Evolutionary conservation across 73 alveolate genomes (phyloP).

Genomic region (Paramecium tetraurelia): DNA sequence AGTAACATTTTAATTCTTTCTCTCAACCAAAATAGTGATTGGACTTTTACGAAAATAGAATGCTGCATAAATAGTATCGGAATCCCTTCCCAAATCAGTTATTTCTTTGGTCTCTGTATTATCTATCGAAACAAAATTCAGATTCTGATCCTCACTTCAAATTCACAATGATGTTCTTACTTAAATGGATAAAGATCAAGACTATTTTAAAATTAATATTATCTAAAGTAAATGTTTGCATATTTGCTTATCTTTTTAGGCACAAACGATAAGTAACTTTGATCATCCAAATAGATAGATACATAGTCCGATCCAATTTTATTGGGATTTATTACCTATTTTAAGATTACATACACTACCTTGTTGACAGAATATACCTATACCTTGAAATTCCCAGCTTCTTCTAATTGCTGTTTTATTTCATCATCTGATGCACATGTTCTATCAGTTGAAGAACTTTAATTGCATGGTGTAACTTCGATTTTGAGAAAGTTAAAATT

Average conservation of each 20-base stretch:
- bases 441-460: background rate
- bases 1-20: background rate
- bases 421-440: slow-evolving; percentile 15
- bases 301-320: background rate
- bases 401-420: background rate
- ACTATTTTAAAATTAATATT: background rate
- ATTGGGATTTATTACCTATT: background rate
- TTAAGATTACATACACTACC: background rate
- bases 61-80: background rate
- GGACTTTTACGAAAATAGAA: slow-evolving; percentile 3
- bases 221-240: background rate
- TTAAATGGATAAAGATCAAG: background rate
- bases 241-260: background rate
- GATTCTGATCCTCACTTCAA: background rate
- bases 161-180: background rate
- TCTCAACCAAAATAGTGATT: background rate
- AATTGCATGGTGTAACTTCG: background rate
- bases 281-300: background rate
- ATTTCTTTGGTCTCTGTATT: background rate
- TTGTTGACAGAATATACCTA: background rate
- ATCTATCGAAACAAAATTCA: background rate
- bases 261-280: background rate
- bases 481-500: background rate
- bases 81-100: background rate
- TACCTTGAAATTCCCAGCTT: background rate